phyloP scores from a whole-genome alignment of 225 moss, liverwort and hornwort species.

The Pseudoscleropodium purum region DNA sequence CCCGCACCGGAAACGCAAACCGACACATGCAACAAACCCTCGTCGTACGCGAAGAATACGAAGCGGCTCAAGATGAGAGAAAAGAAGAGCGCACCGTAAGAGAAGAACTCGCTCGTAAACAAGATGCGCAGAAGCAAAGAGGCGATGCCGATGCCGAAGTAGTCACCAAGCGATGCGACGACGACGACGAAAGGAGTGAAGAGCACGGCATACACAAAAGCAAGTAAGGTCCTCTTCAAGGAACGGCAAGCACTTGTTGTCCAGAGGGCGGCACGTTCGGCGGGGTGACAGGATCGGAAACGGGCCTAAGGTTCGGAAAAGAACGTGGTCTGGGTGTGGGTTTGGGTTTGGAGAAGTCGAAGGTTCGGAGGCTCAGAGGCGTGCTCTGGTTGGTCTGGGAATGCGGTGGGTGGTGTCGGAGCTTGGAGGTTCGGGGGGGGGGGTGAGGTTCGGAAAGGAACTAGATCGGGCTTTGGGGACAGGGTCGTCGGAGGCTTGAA shows the following conservation, averaged over 20 bases:
- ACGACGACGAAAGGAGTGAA: not conserved
- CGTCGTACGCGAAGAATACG: not conserved
- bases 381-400: not conserved
- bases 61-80: not conserved
- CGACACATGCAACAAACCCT: slow-evolving; percentile 2
- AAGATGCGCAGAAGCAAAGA: not conserved
- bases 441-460: not conserved
- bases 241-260: not conserved
- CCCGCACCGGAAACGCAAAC: not conserved
- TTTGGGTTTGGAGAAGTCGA: not conserved
- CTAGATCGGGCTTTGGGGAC: not conserved
- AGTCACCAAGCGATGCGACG: not conserved
- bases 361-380: not conserved
- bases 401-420: not conserved
- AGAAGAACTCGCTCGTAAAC: not conserved
- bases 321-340: not conserved
- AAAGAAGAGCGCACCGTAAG: not conserved
- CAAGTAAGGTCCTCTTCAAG: not conserved
- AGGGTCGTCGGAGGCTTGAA: not conserved
- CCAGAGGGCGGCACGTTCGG: not conserved
- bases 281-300: not conserved
- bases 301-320: not conserved
- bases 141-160: not conserved
- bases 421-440: not conserved
- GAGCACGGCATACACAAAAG: not conserved